These are phyloP conservation scores for Penicillium hesseltinei DNA, from an alignment of 2,329 filamentous ascomycete species.

Conservation along the genomic window DNA sequence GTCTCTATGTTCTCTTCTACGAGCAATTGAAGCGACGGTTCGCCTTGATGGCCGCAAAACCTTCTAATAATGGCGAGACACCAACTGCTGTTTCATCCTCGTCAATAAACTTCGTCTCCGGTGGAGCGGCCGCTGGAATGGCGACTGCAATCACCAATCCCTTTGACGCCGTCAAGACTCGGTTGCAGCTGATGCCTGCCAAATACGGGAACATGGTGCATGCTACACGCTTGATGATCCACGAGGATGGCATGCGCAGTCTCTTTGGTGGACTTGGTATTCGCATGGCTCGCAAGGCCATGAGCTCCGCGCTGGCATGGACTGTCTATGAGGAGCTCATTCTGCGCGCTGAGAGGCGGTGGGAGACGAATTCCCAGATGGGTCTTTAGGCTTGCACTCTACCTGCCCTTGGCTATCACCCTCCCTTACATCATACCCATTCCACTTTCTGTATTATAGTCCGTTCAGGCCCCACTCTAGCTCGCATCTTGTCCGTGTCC, in stretches of 20 bases:
- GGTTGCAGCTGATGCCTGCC: constrained; percentile 83
- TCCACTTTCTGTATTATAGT: constrained; percentile 21
- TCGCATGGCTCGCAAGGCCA: constrained; percentile 83
- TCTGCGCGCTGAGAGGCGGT: constrained; percentile 61
- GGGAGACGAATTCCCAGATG: constrained; percentile 32
- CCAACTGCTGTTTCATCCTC: constrained; percentile 30
- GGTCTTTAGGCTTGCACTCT: constrained; percentile 11
- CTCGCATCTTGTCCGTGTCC: constrained; percentile 6
- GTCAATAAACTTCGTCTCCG: constrained; percentile 81
- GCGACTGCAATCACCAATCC: constrained; percentile 92
- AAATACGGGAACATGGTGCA: constrained; percentile 80
- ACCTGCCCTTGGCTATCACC: not conserved
- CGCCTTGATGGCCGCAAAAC: constrained; percentile 22
- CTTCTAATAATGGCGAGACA: constrained; percentile 17
- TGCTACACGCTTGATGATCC: constrained; percentile 73
- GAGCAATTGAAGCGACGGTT: constrained; percentile 55
- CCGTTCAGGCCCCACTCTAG: not conserved
- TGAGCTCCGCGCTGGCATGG: constrained; percentile 95
- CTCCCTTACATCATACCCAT: not conserved
- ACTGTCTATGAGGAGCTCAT: constrained; percentile 95
- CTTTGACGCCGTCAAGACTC: constrained; percentile 93
- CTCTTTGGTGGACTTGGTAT: constrained; percentile 84
- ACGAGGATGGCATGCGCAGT: constrained; percentile 74
- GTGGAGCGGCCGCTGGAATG: constrained; percentile 72
- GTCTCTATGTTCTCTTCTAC: constrained; percentile 91